phyloP scores from a whole-genome alignment of 148 eudicot species.

The Camellia sinensis region DNA sequence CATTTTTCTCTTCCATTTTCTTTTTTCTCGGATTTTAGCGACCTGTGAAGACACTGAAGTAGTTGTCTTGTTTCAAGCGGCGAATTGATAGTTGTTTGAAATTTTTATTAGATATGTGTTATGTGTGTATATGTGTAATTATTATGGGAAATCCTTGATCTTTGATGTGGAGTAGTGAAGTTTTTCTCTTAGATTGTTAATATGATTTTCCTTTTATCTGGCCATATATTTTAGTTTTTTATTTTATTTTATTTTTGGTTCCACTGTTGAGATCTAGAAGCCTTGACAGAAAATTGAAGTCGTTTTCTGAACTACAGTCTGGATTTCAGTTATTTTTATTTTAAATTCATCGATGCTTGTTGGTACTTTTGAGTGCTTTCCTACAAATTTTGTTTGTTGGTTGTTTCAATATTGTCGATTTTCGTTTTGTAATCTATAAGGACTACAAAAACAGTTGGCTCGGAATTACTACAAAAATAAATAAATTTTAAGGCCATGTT shows the following conservation, averaged over 20 bases:
- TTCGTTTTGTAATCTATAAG: neutral
- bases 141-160: neutral
- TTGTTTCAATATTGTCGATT: neutral
- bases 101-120: neutral
- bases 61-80: neutral
- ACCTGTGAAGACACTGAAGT: neutral
- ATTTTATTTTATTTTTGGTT: neutral
- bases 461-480: too few species aligned
- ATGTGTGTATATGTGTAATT: neutral
- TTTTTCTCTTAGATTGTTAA: neutral
- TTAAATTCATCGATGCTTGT: neutral
- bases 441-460: neutral
- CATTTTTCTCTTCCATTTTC: neutral
- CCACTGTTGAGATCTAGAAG: slow-evolving; percentile 3
- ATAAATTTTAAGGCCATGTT: too few species aligned
- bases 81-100: neutral
- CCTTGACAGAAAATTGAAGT: neutral
- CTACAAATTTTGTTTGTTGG: neutral
- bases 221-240: neutral
- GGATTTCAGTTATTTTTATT: neutral
- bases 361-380: neutral
- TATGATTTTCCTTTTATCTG: neutral
- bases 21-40: neutral
- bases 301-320: neutral
- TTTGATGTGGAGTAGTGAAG: neutral